phyloP scores from a whole-genome alignment of 352 stramenopile genomes.

The Pythium guiyangense region DNA sequence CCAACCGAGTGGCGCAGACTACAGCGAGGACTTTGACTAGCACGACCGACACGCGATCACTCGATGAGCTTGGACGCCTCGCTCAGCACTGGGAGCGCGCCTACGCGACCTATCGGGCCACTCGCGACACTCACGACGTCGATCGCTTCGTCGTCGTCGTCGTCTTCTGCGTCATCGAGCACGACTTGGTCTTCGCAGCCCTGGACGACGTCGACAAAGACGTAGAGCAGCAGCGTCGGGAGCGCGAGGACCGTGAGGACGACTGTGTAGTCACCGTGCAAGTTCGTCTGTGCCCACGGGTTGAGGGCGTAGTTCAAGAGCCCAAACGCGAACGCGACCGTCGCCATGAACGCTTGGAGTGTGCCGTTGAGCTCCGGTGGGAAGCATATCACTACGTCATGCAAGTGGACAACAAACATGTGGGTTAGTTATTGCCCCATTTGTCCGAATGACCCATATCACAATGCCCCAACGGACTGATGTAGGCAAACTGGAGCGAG shows the following conservation, averaged over 20 bases:
- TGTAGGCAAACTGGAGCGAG: constrained; percentile 81
- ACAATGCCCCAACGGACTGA: constrained; percentile 73
- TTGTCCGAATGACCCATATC: not conserved
- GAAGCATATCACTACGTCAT: constrained; percentile 70
- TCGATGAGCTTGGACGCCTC: constrained; percentile 48
- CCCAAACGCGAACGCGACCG: constrained; percentile 58
- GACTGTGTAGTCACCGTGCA: constrained; percentile 61
- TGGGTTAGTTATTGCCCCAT: no score
- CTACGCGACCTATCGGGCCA: not conserved
- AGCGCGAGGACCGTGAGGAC: constrained; percentile 47
- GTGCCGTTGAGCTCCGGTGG: constrained; percentile 70
- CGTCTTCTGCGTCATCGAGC: constrained; percentile 21
- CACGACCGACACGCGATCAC: not conserved
- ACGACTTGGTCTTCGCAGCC: constrained; percentile 60
- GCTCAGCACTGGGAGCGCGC: constrained; percentile 6
- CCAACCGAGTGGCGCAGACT: constrained; percentile 17
- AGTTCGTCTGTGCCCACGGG: constrained; percentile 64
- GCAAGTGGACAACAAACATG: no score
- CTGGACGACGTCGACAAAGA: constrained; percentile 57
- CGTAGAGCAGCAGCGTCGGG: constrained; percentile 55
- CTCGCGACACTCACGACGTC: not conserved
- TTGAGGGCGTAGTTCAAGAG: constrained; percentile 76
- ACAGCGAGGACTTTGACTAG: constrained; percentile 64
- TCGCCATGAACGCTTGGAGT: constrained; percentile 72
- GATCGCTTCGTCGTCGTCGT: not conserved